Percentiles rank a stretch among this genome's conserved stretches.
phyloP scores from a whole-genome alignment of 345 rosid species.

The Eucalyptus brandiana region DNA sequence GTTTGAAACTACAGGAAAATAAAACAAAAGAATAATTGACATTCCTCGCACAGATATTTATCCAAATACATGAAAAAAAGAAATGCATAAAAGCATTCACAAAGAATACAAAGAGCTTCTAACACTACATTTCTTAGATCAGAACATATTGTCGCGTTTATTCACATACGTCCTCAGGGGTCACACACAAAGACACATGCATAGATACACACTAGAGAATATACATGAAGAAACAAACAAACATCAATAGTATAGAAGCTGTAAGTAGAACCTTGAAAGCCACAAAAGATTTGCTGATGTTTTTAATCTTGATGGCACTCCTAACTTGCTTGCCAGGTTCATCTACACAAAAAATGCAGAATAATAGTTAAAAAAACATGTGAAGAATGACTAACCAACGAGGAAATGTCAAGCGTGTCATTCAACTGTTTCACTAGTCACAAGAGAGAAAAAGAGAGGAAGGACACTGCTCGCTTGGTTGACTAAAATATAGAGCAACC shows the following conservation, averaged over 20 bases:
- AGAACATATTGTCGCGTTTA: background rate
- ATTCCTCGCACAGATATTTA: background rate
- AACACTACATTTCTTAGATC: background rate
- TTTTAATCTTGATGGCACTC: constrained; percentile 90
- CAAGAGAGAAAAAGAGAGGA: background rate
- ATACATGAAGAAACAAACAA: background rate
- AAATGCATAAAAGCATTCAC: background rate
- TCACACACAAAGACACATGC: background rate
- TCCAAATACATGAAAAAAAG: background rate
- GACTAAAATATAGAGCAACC: background rate
- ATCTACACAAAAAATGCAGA: constrained; percentile 30
- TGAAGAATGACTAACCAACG: background rate
- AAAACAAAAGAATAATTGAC: background rate
- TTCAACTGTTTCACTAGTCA: background rate
- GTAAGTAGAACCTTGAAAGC: constrained; percentile 68
- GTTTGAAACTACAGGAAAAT: constrained; percentile 79
- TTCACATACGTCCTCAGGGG: background rate
- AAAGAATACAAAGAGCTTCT: background rate
- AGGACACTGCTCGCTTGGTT: background rate
- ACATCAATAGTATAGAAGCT: background rate
- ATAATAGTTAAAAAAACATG: background rate
- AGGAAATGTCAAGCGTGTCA: background rate
- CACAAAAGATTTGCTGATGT: constrained; percentile 81
- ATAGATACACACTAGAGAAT: background rate
- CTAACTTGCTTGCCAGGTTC: constrained; percentile 99